These are phyloP conservation scores for Zea mays DNA, from an alignment of 176 grass and related monocot genomes.

Conservation along the genomic window DNA sequence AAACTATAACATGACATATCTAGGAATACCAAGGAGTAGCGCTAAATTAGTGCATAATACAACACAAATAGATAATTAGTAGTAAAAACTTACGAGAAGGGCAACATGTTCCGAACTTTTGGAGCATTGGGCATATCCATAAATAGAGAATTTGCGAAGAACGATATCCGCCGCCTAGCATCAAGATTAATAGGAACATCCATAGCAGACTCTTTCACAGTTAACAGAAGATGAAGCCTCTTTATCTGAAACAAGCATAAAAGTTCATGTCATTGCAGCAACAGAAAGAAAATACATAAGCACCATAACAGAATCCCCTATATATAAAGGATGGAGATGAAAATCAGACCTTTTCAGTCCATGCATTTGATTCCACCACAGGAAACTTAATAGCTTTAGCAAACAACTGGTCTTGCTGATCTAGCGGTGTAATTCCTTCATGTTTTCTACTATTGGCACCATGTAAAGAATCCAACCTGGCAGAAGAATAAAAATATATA, in stretches of 20 bases:
- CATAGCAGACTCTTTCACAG: conserved; percentile 96
- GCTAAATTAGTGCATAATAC: neutral
- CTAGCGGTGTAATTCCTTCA: conserved; percentile 76
- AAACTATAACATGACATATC: neutral
- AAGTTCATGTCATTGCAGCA: conserved; percentile 16
- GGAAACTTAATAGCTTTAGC: conserved; percentile 87
- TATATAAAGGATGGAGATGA: neutral
- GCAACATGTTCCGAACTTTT: conserved; percentile 94
- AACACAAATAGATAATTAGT: neutral
- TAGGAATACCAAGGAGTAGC: conserved; percentile 6
- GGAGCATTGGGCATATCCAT: conserved; percentile 98
- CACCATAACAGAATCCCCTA: conserved; percentile 5
- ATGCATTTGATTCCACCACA: conserved; percentile 71
- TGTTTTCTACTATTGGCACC: conserved; percentile 54
- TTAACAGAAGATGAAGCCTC: conserved; percentile 86
- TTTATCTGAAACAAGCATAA: conserved; percentile 65
- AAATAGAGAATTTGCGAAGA: conserved; percentile 98
- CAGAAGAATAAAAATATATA: neutral
- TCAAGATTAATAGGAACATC: conserved; percentile 96
- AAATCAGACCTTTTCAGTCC: conserved; percentile 86
- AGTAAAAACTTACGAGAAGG: conserved; percentile 85
- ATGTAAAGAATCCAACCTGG: conserved; percentile 81
- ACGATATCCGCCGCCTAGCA: conserved; percentile 93
- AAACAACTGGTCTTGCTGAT: conserved; percentile 88
- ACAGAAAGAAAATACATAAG: conserved; percentile 18